Evolutionary conservation across 1,284 basidiomycete genomes (phyloP), one percentile per base, ranked within the genome.

Genomic region (Cryptococcus jaspeensis): DNA sequence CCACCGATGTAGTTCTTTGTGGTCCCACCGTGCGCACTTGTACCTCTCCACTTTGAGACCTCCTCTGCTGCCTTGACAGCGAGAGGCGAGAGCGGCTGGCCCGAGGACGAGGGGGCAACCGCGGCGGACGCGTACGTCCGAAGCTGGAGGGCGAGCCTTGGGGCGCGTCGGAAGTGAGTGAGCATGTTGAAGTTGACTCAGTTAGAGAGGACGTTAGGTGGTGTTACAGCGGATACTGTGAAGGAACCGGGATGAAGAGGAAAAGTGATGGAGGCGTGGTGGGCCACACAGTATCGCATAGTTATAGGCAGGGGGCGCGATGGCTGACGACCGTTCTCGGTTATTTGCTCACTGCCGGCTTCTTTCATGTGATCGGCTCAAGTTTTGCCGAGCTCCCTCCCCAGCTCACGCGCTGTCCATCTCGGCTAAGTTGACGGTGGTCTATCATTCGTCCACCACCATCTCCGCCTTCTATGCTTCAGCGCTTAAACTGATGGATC

Each of bases 1-100:
- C 93, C 93, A 28, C 85, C 87, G 61, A 95, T 88, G 78, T 87
- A 94, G 77, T 92, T 92, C 83, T 88, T 92, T 48, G 90, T 93
- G 62, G 82, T 87, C 47, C 84, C 88, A 16, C 92, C 92, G 15
- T 84, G 83, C 37, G 87, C 87, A 59, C 82, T 90, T 12, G 92
- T 92, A 52, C 92, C 92, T 65, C 87, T 86, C 90, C 92, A 95
- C 58, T 70, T 69, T 44, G 61, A 53, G 45, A 76, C 72, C 53
- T 74, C 67, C 53, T 74, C 63, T 20, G 72, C 72, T 1, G 70
- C 72, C 35, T 66, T 59, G 28, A 55, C 54, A 8, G 69, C 72
- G 38, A 74, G 60, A 1, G 69, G 60, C 5, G 71, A 67, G 53
- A 66, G 58, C 32, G 52, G 51, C n/a, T 53, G 49, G 41, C 42